Base-by-base conservation (phyloP, 805 yeast species). In the Saturnispora besseyi region DNA sequence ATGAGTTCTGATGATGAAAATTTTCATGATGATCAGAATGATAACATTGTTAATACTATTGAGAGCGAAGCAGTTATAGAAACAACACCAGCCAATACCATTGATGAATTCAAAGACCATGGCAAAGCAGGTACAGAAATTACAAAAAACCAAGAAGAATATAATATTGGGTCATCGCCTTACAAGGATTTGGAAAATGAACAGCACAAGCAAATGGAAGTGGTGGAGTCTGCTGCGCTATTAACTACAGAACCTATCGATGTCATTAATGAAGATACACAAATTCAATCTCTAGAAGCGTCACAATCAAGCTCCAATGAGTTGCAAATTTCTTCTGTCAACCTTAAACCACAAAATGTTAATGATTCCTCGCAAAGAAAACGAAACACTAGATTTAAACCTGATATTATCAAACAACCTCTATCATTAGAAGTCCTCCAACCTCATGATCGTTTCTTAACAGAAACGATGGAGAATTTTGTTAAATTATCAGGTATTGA, bases 401-500 rank as follows among this genome's bases (percentile, higher is more conserved):
- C 45, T 8, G 50, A 47, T 47, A 21, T 47, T 8, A 15, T 47
- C 6, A 47, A 47, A 24, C 38, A 29, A 21, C 50, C 50, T 18
- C 11, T 47, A 5, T 21, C 38, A 3, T 10, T 26, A 7, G 45
- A 47, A 47, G 30, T 47, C 29, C 46, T 57, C 53, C 15, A 13
- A 8, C 32, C 26, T 5, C 50, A 47, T 33, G 53, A 53, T 43
- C 12, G 15, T 9, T 55, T 56, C 4, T 38, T 51, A 3, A 48
- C 52, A 5, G 44, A 40, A 5, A 53, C 57, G 0, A 31, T 63
- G 4, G 51, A 56, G 1, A 47, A 54, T 18, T 62, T 49, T 45
- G 18, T 62, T 6, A 46, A 45, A 2, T 44, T 55, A 13, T 53
- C 61, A 44, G 77, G 69, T 34, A 62, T 73, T 7, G 71, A 76